These are phyloP conservation scores for Mycena indigotica DNA, from an alignment of 768 basidiomycete species.

Conservation along the genomic window DNA sequence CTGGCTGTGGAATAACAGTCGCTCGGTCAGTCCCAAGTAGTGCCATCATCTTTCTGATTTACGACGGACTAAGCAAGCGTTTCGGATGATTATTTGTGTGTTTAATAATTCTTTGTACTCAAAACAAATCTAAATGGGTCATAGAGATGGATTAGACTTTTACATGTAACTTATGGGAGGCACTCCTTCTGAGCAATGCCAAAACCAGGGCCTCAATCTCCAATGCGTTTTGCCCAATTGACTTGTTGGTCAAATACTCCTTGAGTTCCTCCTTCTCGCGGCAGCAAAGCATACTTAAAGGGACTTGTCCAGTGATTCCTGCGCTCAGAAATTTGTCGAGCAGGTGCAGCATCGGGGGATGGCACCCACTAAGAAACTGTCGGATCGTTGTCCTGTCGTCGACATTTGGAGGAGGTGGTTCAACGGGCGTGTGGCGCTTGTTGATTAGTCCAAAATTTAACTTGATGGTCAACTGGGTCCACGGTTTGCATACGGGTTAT, in stretches of 20 bases:
- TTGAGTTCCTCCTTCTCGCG: not conserved
- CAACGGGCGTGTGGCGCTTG: not conserved
- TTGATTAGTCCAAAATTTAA: not conserved
- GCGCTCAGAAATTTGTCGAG: not conserved
- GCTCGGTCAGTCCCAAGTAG: constrained; percentile 81
- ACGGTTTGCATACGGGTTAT: not conserved
- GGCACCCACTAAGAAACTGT: constrained; percentile 13
- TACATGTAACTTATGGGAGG: too few species aligned
- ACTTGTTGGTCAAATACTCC: not conserved
- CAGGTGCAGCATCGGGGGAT: constrained; percentile 19
- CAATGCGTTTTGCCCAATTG: not conserved
- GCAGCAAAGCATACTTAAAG: constrained; percentile 1
- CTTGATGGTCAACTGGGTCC: not conserved
- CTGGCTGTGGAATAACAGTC: constrained; percentile 87
- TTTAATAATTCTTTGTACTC: not conserved
- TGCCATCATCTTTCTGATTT: constrained; percentile 88
- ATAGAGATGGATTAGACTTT: too few species aligned
- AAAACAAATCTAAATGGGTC: too few species aligned
- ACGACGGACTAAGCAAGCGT: constrained; percentile 63
- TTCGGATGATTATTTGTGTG: constrained; percentile 32
- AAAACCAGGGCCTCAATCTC: constrained; percentile 14
- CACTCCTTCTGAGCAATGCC: constrained; percentile 6
- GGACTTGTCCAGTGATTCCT: constrained; percentile 14
- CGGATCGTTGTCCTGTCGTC: not conserved
- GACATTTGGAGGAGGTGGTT: not conserved